Conservation (phyloP, 352 stramenopile species). For the Globisporangium abappressorium region DNA sequence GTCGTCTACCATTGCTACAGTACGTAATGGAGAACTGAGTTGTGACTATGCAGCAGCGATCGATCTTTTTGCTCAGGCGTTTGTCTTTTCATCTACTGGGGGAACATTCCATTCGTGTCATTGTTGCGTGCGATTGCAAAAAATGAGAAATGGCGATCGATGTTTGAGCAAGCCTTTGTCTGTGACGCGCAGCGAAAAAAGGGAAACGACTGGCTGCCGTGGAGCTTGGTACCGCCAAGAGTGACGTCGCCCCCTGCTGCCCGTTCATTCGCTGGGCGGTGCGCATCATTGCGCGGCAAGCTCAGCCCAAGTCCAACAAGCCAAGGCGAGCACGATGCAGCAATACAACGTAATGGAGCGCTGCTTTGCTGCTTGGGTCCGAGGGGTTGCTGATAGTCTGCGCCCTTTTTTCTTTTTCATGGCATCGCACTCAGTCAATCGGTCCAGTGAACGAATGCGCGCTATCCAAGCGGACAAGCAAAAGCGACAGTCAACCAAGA, state of each 20-base stretch:
- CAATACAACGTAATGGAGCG: background rate
- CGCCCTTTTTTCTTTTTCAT: background rate
- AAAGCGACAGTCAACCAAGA: background rate
- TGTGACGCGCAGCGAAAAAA: background rate
- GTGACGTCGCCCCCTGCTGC: constrained; percentile 2
- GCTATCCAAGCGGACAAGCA: background rate
- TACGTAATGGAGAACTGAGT: background rate
- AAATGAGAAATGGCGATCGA: background rate
- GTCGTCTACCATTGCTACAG: background rate
- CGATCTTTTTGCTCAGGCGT: background rate
- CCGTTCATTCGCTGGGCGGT: constrained; percentile 1
- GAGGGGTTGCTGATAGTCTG: background rate
- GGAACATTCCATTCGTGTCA: background rate
- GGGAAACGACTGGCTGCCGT: background rate
- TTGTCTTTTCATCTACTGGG: background rate
- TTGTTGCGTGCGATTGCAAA: background rate
- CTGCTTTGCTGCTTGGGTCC: constrained; percentile 6
- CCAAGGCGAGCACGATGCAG: background rate
- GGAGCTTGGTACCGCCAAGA: background rate
- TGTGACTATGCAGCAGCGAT: background rate
- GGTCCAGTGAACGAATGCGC: background rate
- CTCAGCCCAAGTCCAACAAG: background rate
- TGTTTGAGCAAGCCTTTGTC: background rate
- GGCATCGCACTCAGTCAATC: background rate
- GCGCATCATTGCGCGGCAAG: background rate